These are phyloP conservation scores for Apiospora aurea DNA, from an alignment of 2,329 filamentous ascomycete species.

Conservation along the genomic window DNA sequence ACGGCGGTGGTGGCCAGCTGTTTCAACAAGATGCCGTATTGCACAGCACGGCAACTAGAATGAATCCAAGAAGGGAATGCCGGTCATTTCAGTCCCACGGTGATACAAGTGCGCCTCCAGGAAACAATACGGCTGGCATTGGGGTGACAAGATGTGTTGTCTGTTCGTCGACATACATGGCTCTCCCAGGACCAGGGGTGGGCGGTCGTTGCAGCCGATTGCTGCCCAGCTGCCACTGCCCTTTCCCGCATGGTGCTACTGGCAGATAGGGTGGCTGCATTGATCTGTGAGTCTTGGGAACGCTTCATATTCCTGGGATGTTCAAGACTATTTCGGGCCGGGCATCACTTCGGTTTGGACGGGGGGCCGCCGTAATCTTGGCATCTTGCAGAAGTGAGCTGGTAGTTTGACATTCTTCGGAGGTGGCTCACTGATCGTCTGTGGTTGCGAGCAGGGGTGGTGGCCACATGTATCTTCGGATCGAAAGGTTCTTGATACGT, in stretches of 20 bases:
- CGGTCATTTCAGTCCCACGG: background rate
- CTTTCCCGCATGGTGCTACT: slow-evolving; percentile 2
- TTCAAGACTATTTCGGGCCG: background rate
- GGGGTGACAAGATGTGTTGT: background rate
- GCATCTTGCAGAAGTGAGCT: background rate
- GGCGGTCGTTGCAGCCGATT: background rate
- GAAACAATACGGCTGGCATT: background rate
- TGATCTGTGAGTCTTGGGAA: background rate
- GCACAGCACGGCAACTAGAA: too few relatives aligned
- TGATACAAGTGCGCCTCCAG: background rate
- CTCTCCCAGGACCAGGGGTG: background rate
- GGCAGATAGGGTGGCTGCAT: background rate
- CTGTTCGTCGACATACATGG: background rate
- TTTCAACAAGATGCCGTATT: too few relatives aligned
- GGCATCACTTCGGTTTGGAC: background rate
- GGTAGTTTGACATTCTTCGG: background rate
- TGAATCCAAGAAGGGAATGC: too few relatives aligned
- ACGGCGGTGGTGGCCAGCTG: too few relatives aligned
- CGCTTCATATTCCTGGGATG: background rate
- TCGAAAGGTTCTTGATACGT: background rate
- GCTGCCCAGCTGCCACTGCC: background rate
- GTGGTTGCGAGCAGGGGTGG: background rate
- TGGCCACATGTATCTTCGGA: background rate
- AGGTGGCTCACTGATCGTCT: background rate
- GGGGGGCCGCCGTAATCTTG: background rate